Evolutionary conservation across 2,329 filamentous ascomycete genomes (phyloP), one percentile per base, ranked within the genome.

Genomic region (Fusarium tuaranense): DNA sequence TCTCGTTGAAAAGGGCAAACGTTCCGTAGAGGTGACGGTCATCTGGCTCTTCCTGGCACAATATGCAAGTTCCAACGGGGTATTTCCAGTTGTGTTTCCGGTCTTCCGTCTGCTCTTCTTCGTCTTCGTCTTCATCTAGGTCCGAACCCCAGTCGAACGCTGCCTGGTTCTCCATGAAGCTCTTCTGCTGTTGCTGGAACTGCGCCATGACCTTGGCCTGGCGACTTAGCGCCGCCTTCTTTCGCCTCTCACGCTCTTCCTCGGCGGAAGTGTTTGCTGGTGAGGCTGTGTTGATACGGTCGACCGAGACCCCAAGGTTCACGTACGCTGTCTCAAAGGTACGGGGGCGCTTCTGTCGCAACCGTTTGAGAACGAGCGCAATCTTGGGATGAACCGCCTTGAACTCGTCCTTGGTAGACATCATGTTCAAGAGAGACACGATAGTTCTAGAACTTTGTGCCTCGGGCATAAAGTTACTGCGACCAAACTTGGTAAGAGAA

Each of bases 121-220:
- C 92, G 32, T 94, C 89, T 57, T 97, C 93, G 30, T 92, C 88
- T 44, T 93, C 91, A n/a, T 94, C 94, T 61, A 95, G 90, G 69
- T 97, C 93, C 41, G 84, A 85, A 16, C 94, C 95, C 93, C 95
- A 98, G 82, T 98, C 94, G 70, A 98, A 90, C 48, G 92, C 88
- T n/a, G 91, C 93, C 82, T 98, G 95, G 74, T 93, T 97, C 67
- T 94, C 93, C 84, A 99, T 86, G 84, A 99, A 99, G 78, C 91
- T 97, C 83, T 97, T 96, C 81, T 98, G 97, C 80, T 99, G 96
- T 80, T 98, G 93, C 81, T 98, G 97, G 84, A 99, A 98, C 80
- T 98, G 95, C 2, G 95, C 97, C 95, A 99, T 98, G 36, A 99
- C 95, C 79, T 92, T 93, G 2, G 95, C 95, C 83, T 98, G 95